A percentile compares a stretch with the other conserved stretches of the same genome.
phyloP scores from a whole-genome alignment of 192 early-diverging fungal genomes.

The Linnemannia schmuckeri region DNA sequence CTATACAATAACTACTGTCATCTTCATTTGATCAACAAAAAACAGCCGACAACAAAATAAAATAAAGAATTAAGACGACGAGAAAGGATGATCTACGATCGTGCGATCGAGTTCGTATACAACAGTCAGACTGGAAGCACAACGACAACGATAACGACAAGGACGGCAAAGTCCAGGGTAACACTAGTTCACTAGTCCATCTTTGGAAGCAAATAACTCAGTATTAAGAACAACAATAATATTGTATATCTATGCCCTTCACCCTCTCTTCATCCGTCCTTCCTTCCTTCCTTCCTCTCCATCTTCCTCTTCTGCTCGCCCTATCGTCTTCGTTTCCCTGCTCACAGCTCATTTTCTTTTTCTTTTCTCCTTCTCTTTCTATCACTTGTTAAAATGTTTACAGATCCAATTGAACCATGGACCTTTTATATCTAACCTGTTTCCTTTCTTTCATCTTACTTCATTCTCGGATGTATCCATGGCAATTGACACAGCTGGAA shows the following conservation, averaged over 20 bases:
- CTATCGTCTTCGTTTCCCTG: background rate
- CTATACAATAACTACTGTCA: too few relatives aligned
- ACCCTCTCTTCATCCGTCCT: background rate
- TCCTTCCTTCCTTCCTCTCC: background rate
- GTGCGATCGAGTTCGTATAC: background rate
- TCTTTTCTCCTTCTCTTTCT: slow-evolving; percentile 8
- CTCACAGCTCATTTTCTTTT: slow-evolving; percentile 3
- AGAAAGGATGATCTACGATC: too few relatives aligned
- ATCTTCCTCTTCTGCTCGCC: background rate
- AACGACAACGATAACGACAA: background rate
- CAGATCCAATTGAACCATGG: background rate
- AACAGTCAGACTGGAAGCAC: background rate
- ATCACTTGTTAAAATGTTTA: background rate
- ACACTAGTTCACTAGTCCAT: slow-evolving; percentile 41
- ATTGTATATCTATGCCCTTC: background rate
- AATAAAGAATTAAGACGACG: too few relatives aligned
- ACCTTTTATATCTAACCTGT: background rate
- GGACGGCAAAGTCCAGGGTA: background rate
- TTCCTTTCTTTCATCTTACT: background rate
- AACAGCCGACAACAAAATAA: too few relatives aligned
- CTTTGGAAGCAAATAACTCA: slow-evolving; percentile 12
- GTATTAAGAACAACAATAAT: background rate
- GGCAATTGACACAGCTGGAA: slow-evolving; percentile 51
- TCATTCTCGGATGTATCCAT: background rate
- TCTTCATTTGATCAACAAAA: too few relatives aligned